Conservation (phyloP, 208 protist species). For the Zelonia costaricensis region DNA sequence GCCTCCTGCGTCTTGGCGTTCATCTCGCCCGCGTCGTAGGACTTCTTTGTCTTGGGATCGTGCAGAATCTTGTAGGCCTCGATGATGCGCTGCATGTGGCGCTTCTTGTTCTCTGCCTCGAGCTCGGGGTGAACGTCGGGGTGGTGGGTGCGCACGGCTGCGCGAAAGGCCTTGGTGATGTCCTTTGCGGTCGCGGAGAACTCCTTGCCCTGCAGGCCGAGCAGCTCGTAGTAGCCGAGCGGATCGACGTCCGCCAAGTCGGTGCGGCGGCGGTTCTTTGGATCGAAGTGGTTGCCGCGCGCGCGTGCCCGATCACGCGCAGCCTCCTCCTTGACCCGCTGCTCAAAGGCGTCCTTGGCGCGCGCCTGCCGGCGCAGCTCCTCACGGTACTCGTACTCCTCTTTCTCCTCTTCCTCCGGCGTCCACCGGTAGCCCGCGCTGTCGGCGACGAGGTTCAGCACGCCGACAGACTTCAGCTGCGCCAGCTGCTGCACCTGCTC, state of each 20-base stretch:
- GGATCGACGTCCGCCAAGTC: constrained; percentile 80
- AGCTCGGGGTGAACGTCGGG: constrained; percentile 60
- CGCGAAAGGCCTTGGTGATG: constrained; percentile 80
- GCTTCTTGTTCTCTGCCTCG: constrained; percentile 55
- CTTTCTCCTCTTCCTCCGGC: constrained; percentile 77
- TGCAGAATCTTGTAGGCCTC: constrained; percentile 85
- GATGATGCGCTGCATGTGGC: constrained; percentile 82
- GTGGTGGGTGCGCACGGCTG: constrained; percentile 67
- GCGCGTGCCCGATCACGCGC: constrained; percentile 61
- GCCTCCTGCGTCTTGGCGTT: constrained; percentile 27
- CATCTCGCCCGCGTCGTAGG: constrained; percentile 76
- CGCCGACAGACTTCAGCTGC: constrained; percentile 72
- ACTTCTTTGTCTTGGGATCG: constrained; percentile 64
- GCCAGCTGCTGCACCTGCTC: constrained; percentile 54
- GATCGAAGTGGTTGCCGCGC: constrained; percentile 55
- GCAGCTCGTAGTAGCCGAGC: constrained; percentile 87
- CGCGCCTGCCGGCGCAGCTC: constrained; percentile 78
- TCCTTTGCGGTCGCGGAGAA: constrained; percentile 76
- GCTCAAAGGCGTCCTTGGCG: constrained; percentile 68
- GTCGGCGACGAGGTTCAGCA: constrained; percentile 84
- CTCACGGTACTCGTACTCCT: constrained; percentile 91
- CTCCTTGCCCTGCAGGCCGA: constrained; percentile 80
- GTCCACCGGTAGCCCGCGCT: constrained; percentile 83
- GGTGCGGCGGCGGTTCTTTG: constrained; percentile 69
- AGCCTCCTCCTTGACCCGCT: constrained; percentile 84